A percentile compares a stretch with the other conserved stretches of the same genome.
Evolutionary conservation across 768 basidiomycete species (phyloP).

Genomic region (Auricularia sp.): DNA sequence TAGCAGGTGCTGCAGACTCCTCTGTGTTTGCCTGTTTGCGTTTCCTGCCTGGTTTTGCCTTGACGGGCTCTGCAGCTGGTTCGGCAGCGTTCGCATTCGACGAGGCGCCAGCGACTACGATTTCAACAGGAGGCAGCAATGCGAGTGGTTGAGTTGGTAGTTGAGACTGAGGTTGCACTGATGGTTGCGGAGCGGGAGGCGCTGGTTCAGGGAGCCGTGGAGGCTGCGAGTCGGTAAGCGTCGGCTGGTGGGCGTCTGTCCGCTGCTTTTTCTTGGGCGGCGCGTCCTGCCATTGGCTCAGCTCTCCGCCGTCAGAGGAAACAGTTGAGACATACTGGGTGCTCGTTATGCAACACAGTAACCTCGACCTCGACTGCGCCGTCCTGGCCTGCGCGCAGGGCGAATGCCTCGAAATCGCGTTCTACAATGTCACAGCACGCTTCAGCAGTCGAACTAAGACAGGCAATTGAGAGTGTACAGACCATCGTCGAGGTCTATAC

Average conservation of each 20-base stretch:
- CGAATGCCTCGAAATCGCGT: conserved; percentile 72
- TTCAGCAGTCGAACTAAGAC: neutral
- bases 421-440: conserved; percentile 30
- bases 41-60: too few relatives aligned
- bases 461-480: neutral
- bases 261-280: conserved; percentile 21
- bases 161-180: too few relatives aligned
- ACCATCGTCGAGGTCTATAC: conserved; percentile 72
- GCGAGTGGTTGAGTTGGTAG: too few relatives aligned
- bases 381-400: conserved; percentile 31
- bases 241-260: conserved; percentile 7
- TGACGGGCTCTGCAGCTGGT: too few relatives aligned
- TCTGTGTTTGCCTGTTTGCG: too few relatives aligned
- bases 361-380: conserved; percentile 12
- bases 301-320: neutral
- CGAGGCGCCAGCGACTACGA: too few relatives aligned
- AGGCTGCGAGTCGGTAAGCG: too few relatives aligned
- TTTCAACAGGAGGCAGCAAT: too few relatives aligned
- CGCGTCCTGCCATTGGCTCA: neutral
- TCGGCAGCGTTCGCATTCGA: too few relatives aligned
- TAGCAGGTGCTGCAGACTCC: too few relatives aligned
- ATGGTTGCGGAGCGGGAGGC: too few relatives aligned
- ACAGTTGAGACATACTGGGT: neutral
- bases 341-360: conserved; percentile 29
- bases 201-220: too few relatives aligned